Conservation (phyloP, 768 basidiomycete genomes). For the Leucocoprinus sp. region DNA sequence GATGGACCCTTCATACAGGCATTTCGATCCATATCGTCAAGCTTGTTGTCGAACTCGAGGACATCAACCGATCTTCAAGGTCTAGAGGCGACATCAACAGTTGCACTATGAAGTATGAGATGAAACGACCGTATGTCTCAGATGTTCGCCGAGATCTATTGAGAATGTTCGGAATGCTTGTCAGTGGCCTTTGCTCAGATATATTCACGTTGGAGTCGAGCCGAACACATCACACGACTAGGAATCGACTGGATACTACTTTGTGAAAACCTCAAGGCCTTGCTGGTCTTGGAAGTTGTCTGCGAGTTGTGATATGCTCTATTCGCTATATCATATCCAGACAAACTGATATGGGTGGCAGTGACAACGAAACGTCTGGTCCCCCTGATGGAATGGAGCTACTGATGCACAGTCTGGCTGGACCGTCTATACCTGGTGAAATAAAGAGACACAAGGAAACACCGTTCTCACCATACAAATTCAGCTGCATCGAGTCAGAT, state of each 20-base stretch:
- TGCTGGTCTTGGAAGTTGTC: constrained; percentile 30
- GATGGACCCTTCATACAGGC: constrained; percentile 2
- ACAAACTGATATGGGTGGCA: too few relatives aligned
- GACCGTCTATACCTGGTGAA: too few relatives aligned
- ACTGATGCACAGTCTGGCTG: constrained; percentile 32
- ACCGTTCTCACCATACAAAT: too few relatives aligned
- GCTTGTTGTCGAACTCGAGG: not conserved
- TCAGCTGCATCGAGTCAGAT: too few relatives aligned
- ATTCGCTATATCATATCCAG: too few relatives aligned
- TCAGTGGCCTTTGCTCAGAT: not conserved
- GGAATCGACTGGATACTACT: constrained; percentile 1
- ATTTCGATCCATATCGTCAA: not conserved
- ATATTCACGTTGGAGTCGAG: not conserved
- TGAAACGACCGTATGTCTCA: too few relatives aligned
- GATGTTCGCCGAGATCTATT: constrained; percentile 9
- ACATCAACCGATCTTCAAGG: too few relatives aligned
- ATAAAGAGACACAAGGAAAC: too few relatives aligned
- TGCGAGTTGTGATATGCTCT: constrained; percentile 30
- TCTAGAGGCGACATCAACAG: too few relatives aligned
- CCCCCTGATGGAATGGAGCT: constrained; percentile 22
- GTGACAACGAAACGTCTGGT: not conserved
- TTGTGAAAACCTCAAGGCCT: constrained; percentile 10
- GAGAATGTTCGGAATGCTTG: constrained; percentile 5
- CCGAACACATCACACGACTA: not conserved
- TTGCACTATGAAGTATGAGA: too few relatives aligned